Conservation (phyloP, 2,329 filamentous ascomycete species). For the Apiospora arundinis region DNA sequence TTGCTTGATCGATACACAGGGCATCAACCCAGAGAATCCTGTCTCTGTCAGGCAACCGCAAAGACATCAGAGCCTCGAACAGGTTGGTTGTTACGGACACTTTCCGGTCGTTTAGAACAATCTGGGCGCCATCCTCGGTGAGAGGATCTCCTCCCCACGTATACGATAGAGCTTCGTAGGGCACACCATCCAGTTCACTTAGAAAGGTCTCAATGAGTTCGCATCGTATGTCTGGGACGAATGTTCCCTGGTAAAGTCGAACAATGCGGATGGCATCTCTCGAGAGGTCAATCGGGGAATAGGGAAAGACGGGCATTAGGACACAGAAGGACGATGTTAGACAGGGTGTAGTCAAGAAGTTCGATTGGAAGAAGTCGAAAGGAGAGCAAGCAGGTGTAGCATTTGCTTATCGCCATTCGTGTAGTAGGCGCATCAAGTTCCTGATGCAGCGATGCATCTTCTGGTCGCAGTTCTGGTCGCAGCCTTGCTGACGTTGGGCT, state of each 20-base stretch:
- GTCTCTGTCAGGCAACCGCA: not conserved
- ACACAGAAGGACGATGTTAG: not conserved
- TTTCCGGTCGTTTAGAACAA: not conserved
- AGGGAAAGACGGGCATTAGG: not conserved
- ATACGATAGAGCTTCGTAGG: constrained; percentile 3
- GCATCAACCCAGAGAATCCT: constrained; percentile 26
- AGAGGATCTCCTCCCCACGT: not conserved
- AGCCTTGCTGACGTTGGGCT: too few species aligned
- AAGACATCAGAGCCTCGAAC: not conserved
- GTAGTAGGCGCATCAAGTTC: too few species aligned
- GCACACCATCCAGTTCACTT: not conserved
- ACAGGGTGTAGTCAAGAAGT: too few species aligned
- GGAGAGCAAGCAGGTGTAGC: too few species aligned
- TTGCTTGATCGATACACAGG: constrained; percentile 26
- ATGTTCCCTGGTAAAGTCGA: not conserved
- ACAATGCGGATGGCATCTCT: not conserved
- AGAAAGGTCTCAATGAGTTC: not conserved
- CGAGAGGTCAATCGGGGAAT: not conserved
- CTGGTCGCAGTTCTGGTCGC: too few species aligned
- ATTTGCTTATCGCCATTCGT: too few species aligned
- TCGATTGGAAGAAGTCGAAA: too few species aligned
- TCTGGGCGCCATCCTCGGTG: not conserved
- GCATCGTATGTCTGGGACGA: not conserved
- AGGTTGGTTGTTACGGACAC: not conserved
- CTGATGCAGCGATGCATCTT: too few species aligned